Evolutionary conservation across 225 moss, liverwort and hornwort genomes (phyloP), one percentile per base, ranked within the genome.

Genomic region (Takakia lepidozioides): DNA sequence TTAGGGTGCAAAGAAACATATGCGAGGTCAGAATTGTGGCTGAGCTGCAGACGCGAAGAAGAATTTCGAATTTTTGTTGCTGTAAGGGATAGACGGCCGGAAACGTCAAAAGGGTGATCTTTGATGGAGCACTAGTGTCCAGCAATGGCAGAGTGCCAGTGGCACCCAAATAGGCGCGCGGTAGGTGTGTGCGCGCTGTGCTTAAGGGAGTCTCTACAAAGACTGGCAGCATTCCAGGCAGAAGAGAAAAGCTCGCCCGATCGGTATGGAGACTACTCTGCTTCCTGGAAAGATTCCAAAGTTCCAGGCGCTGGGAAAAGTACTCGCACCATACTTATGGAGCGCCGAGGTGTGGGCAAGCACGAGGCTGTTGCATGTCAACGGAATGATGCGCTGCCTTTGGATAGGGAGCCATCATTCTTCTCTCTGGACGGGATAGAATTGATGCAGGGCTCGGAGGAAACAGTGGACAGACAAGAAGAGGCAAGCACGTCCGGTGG

Each of bases 201-300:
- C 52, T 42, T 77, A 19, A 67, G 68, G 1, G 72, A 77, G 58
- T 72, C 72, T 1, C 44, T 77, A 22, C 64, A 68, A 7, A 68
- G 72, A 10, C 77, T 77, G n/a, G 72, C 68, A 2, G 72, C 68
- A 7, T 77, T 57, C 38, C 72, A 72, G 56, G 77, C 64, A 34
- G 77, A 72, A 37, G 77, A 77, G 36, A 68, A 77, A 9, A 72
- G 68, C 41, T 65, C 77, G n/a, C 61, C 68, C 2, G 77, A 77
- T 25, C n/a, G n/a, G n/a, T n/a, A n/a, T n/a, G 19, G 72, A 49
- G 77, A 77, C 47, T 68, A 68, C 16, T 72, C 63, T 0, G 68
- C 77, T 10, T 63, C 72, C 2, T 64, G 67, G 46, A 64, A 72
- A 63, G 67, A 71, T 1, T 44, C 58, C 6, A 51, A 45, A 26